Evolutionary conservation across 1,284 basidiomycete species (phyloP).

Genomic region (Rhodotorula mucilaginosa): DNA sequence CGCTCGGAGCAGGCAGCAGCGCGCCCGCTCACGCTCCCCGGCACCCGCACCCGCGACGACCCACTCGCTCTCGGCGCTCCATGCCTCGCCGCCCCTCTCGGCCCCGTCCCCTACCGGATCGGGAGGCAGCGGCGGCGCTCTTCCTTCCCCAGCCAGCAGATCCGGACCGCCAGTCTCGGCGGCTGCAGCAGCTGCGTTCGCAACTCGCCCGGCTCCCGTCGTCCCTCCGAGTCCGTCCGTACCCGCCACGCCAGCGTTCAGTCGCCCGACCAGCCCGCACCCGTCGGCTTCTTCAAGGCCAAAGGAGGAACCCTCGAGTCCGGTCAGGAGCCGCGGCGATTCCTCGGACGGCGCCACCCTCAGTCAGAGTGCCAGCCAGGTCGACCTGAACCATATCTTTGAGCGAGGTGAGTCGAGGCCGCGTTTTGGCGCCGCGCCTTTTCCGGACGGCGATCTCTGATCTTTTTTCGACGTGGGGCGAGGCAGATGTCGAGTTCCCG

Average conservation of each 20-base stretch:
- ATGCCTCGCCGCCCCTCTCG: background rate
- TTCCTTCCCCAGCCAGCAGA: background rate
- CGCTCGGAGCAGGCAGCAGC: background rate
- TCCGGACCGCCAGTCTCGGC: background rate
- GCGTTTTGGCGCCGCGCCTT: background rate
- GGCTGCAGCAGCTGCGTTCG: too few relatives aligned
- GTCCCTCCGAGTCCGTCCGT: slow-evolving; percentile 20
- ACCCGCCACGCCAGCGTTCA: slow-evolving; percentile 14
- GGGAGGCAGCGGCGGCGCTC: background rate
- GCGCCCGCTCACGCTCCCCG: slow-evolving; percentile 6
- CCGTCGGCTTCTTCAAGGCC: background rate
- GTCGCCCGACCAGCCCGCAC: slow-evolving; percentile 23
- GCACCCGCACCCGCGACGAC: slow-evolving; percentile 6
- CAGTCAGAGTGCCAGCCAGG: slow-evolving; percentile 15
- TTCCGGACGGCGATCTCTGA: background rate
- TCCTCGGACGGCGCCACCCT: background rate
- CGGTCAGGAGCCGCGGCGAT: background rate
- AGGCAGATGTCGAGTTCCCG: slow-evolving; percentile 39
- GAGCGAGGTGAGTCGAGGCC: slow-evolving; percentile 35
- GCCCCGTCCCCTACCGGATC: background rate
- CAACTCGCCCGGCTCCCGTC: slow-evolving; percentile 15
- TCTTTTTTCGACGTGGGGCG: background rate
- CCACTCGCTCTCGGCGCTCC: background rate
- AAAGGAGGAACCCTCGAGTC: slow-evolving; percentile 20
- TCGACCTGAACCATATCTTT: slow-evolving; percentile 40